Base-by-base conservation (phyloP, 1,139 yeast genomes). In the Zygosaccharomyces sapae region DNA sequence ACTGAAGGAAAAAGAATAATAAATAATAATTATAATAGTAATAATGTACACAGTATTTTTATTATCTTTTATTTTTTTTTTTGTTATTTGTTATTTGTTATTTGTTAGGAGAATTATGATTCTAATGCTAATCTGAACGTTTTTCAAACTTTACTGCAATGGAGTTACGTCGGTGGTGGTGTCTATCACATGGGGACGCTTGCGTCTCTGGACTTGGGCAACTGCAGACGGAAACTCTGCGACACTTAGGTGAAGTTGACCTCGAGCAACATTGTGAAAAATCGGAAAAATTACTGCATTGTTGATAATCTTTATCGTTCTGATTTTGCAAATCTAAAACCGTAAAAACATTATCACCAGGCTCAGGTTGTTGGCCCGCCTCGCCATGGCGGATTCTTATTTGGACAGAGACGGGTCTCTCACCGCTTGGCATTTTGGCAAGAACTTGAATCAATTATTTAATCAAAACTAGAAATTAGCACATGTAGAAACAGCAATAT, bases 91-190 rank as follows among this genome's bases (percentile, higher is more conserved):
- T 7, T 10, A 19, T 16, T 16, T 16, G 36, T 33, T 25, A 10
- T 31, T 33, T 45, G 30, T 29, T 33, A 30, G 24, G 46, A 25
- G 27, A 25, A 24, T 19, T 33, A 29, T 33, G 44, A 31, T 33
- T 8, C 6, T 9, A 16, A 16, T 33, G 36, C 42, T 39, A 39
- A 19, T 16, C 10, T 16, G 33, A 19, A 12, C 35, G 62, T 48
- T 58, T 61, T 40, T 58, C 49, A 46, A 64, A 64, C 47, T 55
- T 58, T 24, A 63, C 55, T n/a, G 68, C 68, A 6, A 58, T 52
- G 8, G 67, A 61, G 43, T 63, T 62, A 44, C 68, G 56, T 50
- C 68, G 56, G 47, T 62, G 68, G 44, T 64, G 68, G 49, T 63
- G 67, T 41, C 62, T 57, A 24, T 51, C 38, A 48, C 66, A 62